phyloP scores from a whole-genome alignment of 2,329 filamentous ascomycete genomes.

The Salinomyces thailandicus region DNA sequence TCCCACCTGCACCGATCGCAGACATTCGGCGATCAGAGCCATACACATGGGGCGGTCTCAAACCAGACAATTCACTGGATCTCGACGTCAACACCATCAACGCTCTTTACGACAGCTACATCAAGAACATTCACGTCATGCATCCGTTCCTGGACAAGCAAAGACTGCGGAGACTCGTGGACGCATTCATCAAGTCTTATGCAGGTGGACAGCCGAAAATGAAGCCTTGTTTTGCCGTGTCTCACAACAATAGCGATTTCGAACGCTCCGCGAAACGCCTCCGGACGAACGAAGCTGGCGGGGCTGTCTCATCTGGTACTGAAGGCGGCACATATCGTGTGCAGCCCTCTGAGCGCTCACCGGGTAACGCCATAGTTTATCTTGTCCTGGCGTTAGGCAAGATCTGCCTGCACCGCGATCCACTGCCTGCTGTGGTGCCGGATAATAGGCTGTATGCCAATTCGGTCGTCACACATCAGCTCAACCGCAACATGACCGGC shows the following conservation, averaged over 20 bases:
- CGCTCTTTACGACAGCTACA: conserved; percentile 44
- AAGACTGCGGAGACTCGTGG: conserved; percentile 43
- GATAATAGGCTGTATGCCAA: conserved; percentile 32
- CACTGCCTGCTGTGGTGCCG: conserved; percentile 47
- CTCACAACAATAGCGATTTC: conserved; percentile 13
- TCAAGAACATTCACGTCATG: conserved; percentile 50
- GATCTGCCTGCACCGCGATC: conserved; percentile 51
- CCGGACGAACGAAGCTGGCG: conserved; percentile 18
- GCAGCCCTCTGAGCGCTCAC: conserved; percentile 45
- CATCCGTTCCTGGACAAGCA: conserved; percentile 53
- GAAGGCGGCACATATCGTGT: conserved; percentile 2
- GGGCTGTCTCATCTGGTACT: conserved; percentile 7
- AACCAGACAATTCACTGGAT: conserved; percentile 43
- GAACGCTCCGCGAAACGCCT: conserved; percentile 22
- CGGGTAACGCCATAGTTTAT: conserved; percentile 72
- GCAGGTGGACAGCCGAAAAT: conserved; percentile 22
- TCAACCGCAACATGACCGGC: conserved; percentile 12
- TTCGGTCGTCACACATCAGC: conserved; percentile 27
- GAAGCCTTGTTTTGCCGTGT: conserved; percentile 18
- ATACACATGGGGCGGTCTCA: conserved; percentile 39
- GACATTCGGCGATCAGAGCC: conserved; percentile 23
- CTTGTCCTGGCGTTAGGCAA: conserved; percentile 78
- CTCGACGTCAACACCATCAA: conserved; percentile 43
- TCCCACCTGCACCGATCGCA: conserved; percentile 23
- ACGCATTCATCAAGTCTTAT: conserved; percentile 40